Base-by-base conservation (phyloP, 331 rosid species). In the Rhamnella rubrinervis region DNA sequence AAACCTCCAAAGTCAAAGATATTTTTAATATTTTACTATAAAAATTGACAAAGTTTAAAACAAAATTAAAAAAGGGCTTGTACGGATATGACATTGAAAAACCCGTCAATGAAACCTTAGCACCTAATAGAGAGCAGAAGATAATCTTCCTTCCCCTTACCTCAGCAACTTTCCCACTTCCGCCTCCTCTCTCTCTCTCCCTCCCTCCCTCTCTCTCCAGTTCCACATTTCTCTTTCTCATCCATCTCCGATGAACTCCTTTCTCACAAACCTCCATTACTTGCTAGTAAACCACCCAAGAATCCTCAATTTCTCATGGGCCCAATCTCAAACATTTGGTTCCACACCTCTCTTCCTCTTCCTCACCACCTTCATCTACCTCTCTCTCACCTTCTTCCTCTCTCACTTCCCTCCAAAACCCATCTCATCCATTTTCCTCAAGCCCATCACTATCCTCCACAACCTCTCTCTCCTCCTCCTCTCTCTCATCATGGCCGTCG, bases 401-500 rank as follows among this genome's bases (percentile, higher is more conserved):
- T 11, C 64, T 68, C 65, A 68, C 75, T 12, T 21, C 61, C 59
- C 59, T 61, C 59, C 74, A 68, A 11, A 56, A 13, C 31, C 77
- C 8, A 49, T 63, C 80, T n/a, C n/a, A 51, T 66, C 77, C 9
- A 61, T 2, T 17, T 6, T 82, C 65, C 85, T 89, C 61, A 75
- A 76, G 28, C 75, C 90, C 25, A 49, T 86, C 65, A 66, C 84
- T 3, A 78, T 78, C 60, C 20, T 86, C 82, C 96, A 86, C 83
- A 85, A 70, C 72, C 82, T 81, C 39, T 5, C 7, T 78, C 92
- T 89, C 77, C 63, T 73, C 68, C 35, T 77, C 78, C 87, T 89
- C 83, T 89, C 96, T 77, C 65, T 85, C 73, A 13, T 39, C 46
- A 89, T 89, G 90, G 65, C 79, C 78, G 35, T 79, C 5, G 92